phyloP scores from a whole-genome alignment of 257 asterid genomes.

The Nicotiana benthamiana region DNA sequence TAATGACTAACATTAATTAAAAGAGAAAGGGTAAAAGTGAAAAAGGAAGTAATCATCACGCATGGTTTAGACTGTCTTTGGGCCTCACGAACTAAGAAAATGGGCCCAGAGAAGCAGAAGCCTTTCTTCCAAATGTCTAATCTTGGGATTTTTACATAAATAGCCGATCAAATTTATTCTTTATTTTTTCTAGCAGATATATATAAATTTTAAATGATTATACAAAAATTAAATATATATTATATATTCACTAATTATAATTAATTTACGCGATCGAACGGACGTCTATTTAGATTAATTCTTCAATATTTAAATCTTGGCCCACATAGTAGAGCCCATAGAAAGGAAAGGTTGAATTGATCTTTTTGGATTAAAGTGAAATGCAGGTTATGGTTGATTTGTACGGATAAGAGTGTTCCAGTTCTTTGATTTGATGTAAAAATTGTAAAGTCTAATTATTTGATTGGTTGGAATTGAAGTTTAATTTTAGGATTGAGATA shows the following conservation, averaged over 20 bases:
- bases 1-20: background rate
- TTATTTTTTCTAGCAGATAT: too few species aligned
- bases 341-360: background rate
- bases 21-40: background rate
- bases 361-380: background rate
- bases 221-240: too few species aligned
- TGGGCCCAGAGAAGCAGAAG: constrained; percentile 22
- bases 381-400: background rate
- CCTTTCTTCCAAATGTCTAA: constrained; percentile 4
- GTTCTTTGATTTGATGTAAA: background rate
- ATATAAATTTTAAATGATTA: too few species aligned
- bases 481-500: background rate
- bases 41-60: constrained; percentile 24
- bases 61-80: constrained; percentile 24
- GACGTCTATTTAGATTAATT: too few species aligned
- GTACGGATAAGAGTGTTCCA: background rate
- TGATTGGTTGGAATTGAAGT: background rate
- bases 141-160: too few species aligned
- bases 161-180: too few species aligned
- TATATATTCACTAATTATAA: too few species aligned
- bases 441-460: background rate
- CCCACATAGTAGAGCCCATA: constrained; percentile 5
- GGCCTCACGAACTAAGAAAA: constrained; percentile 4
- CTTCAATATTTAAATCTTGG: background rate
- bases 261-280: too few species aligned